Percentiles rank a stretch among this genome's conserved stretches.
Conservation (phyloP, 2,329 filamentous ascomycete genomes). For the Capronia americana region DNA sequence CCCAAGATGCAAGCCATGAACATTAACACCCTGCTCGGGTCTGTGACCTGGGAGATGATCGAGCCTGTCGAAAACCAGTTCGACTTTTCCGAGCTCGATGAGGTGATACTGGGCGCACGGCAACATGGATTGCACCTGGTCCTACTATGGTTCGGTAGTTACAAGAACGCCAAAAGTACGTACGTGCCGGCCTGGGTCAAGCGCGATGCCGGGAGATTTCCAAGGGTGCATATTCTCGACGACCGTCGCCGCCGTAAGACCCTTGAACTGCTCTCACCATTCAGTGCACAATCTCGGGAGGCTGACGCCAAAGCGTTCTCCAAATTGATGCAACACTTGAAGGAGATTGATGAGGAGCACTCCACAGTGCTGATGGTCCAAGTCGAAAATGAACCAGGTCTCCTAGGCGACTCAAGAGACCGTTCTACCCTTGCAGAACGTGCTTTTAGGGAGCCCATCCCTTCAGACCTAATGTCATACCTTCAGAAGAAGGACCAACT, state of each 20-base stretch:
- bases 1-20: constrained; percentile 50
- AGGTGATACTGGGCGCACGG: constrained; percentile 48
- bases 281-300: not conserved
- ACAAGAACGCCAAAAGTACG: not conserved
- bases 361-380: constrained; percentile 62
- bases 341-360: constrained; percentile 47
- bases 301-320: not conserved
- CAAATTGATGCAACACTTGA: not conserved
- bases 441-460: not conserved
- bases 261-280: not conserved
- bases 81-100: constrained; percentile 52
- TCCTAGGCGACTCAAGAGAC: constrained; percentile 61
- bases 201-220: not conserved
- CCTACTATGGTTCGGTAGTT: not conserved
- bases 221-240: constrained; percentile 39
- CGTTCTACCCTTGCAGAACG: constrained; percentile 35
- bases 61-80: constrained; percentile 55
- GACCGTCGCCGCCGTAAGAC: constrained; percentile 36
- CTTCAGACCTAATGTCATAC: not conserved
- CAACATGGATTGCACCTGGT: constrained; percentile 25
- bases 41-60: constrained; percentile 56
- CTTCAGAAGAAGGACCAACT: not conserved
- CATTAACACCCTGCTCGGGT: constrained; percentile 55
- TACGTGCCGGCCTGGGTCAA: constrained; percentile 6
- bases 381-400: constrained; percentile 63